Base-by-base conservation (phyloP, 805 yeast species). In the Scheffersomyces spartinae region DNA sequence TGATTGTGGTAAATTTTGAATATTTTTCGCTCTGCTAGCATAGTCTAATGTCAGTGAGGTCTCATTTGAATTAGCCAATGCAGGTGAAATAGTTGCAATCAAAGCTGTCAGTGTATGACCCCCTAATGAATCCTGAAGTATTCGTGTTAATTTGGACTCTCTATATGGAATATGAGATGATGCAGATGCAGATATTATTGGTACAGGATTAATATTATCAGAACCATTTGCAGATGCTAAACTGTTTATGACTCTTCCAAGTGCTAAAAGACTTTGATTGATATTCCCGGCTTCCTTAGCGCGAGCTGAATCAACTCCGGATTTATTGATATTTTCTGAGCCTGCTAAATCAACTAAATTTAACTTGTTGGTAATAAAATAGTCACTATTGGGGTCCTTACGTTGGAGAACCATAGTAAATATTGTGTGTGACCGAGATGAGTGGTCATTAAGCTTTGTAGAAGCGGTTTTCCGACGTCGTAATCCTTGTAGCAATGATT, bases 301-400 rank as follows among this genome's bases (percentile, higher is more conserved):
- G 22, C 95, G 64, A 44, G 73, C 78, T 37, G 80, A 74, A 13
- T 71, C 63, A 0, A 96, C 95, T 3, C 98, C 98, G 1, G 95
- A 81, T 40, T 84, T 61, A 35, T 62, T 69, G 27, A 88, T 77
- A 45, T 86, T 86, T 47, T 88, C 98, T 4, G 94, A 81, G 1
- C 98, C 97, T 0, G 97, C 98, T 35, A 88, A 61, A 55, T 88
- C 97, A 5, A 88, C 97, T 13, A 85, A 55, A 43, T 85, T 83
- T 45, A 83, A 64, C 42, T 82, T 83, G 5, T 84, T 75, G 3
- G 68, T 63, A 2, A 57, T 42, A 35, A 29, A 47, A 21, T 26
- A 36, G 3, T 30, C 33, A 15, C 7, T 27, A 7, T 6, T n/a
- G 2, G 66, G 56, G 25, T 61, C 61, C 30, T 62, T 64, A 38